These are phyloP conservation scores for Aquilaria agallochum DNA, from an alignment of 441 rosid species.

Conservation along the genomic window DNA sequence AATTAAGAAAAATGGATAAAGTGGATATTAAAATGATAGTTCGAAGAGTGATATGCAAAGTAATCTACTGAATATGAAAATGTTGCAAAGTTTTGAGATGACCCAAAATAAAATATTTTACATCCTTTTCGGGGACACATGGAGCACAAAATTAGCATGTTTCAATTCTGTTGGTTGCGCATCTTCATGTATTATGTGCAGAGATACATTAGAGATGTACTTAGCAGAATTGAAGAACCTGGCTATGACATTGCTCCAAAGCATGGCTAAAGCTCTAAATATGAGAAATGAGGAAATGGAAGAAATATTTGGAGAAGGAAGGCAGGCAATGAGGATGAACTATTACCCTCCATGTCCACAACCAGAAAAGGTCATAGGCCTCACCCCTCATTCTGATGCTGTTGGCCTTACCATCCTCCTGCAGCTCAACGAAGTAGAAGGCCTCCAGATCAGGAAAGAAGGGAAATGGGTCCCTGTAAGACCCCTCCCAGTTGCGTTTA, in stretches of 20 bases:
- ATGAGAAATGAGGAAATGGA: slow-evolving; percentile 29
- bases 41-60: too few relatives aligned
- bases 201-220: background rate
- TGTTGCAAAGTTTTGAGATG: too few relatives aligned
- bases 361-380: slow-evolving; percentile 4
- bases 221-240: too few relatives aligned
- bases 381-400: slow-evolving; percentile 7
- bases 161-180: background rate
- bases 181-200: slow-evolving; percentile 9
- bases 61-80: too few relatives aligned
- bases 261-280: slow-evolving; percentile 29
- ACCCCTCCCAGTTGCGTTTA: slow-evolving; percentile 15
- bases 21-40: too few relatives aligned
- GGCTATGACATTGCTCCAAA: slow-evolving; percentile 1
- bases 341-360: slow-evolving; percentile 41
- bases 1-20: too few relatives aligned
- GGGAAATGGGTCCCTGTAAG: slow-evolving; percentile 36
- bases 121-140: background rate
- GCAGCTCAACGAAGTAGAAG: slow-evolving; percentile 41
- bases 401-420: slow-evolving; percentile 38
- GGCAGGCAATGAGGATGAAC: slow-evolving; percentile 38
- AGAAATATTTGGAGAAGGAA: slow-evolving; percentile 29
- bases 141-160: background rate
- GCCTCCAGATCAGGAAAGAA: slow-evolving; percentile 43
- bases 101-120: background rate